Evolutionary conservation across 202 grass and related monocot genomes (phyloP), one percentile per base, ranked within the genome.

Genomic region (Carex arenaria): DNA sequence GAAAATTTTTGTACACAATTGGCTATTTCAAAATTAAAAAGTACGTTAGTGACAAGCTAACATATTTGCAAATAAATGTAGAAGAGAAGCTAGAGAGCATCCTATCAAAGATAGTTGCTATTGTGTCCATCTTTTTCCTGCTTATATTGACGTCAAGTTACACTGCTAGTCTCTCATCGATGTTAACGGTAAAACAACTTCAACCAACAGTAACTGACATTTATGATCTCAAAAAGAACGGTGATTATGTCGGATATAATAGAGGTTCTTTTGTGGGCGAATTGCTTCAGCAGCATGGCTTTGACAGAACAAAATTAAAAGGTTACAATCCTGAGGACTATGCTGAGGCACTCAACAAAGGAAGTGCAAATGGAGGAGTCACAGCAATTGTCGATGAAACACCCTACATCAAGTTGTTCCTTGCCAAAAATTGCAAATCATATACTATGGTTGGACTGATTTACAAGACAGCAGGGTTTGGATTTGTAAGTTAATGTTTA

Each of bases 391-490:
- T 93, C 4, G 51, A 84, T 75, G 85, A 89, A 85, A 56, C 82
- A 6, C 91, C 91, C 10, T 78, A 91, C 79, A 72, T 87, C 40
- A 90, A 86, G 60, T 4, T 86, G 53, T 90, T 88, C 65, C 77
- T 93, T 36, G 80, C 80, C 56, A 77, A 63, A 4, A 31, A 87
- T 34, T 87, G 89, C 47, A 40, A 51, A 7, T 72, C 67, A 0
- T 93, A 91, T 55, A 84, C 89, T 0, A 93, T 91, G 87, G 53
- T 89, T 10, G 87, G 83, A 62, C 90, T 85, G 20, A 84, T 90
- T 45, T 85, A 88, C 5, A 88, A 89, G 73, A 28, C 52, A 34
- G 80, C 32, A 18, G 90, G 80, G 5, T 93, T 88, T 64, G 90
- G 85, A 22, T 87, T 84, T 63, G 86, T 84, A 84, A 84, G 85